phyloP scores from a whole-genome alignment of 2,329 filamentous ascomycete genomes.

The Colletotrichum simmondsii region DNA sequence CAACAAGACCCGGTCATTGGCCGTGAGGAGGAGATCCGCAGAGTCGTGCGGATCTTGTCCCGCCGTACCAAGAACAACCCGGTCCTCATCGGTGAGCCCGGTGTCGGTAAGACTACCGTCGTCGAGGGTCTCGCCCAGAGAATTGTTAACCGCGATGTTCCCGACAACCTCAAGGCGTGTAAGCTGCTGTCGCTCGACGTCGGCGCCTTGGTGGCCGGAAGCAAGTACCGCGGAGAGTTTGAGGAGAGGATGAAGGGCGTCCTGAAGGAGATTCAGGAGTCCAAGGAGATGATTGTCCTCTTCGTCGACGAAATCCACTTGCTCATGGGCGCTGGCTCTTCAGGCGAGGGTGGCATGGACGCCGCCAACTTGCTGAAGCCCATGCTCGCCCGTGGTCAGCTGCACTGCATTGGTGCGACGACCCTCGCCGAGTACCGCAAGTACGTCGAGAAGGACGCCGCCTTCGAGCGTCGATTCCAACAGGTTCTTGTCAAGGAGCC shows the following conservation, averaged over 20 bases:
- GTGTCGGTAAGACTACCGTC: constrained; percentile 98
- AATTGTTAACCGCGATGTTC: constrained; percentile 96
- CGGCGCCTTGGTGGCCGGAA: constrained; percentile 92
- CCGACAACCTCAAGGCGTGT: constrained; percentile 93
- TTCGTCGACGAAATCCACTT: constrained; percentile 99
- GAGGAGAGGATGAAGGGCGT: constrained; percentile 99
- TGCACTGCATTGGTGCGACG: constrained; percentile 98
- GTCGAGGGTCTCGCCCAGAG: constrained; percentile 95
- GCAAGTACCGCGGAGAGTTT: constrained; percentile 98
- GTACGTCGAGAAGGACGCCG: constrained; percentile 98
- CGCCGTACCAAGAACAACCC: constrained; percentile 98
- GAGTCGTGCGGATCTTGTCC: constrained; percentile 91
- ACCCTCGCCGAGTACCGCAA: constrained; percentile 96
- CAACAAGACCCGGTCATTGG: constrained; percentile 99
- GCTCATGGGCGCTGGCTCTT: constrained; percentile 95
- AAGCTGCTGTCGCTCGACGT: constrained; percentile 95
- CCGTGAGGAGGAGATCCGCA: constrained; percentile 92
- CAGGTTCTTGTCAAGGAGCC: constrained; percentile 98
- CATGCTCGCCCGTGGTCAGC: constrained; percentile 94
- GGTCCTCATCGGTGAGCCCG: constrained; percentile 95
- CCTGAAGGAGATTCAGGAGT: constrained; percentile 93
- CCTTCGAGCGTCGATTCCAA: constrained; percentile 98
- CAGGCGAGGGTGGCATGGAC: constrained; percentile 98
- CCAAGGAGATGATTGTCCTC: constrained; percentile 95
- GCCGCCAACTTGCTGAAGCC: constrained; percentile 97